A percentile compares a stretch with the other conserved stretches of the same genome.
phyloP scores from a whole-genome alignment of 2,329 filamentous ascomycete species.

The Fusarium stilboides region DNA sequence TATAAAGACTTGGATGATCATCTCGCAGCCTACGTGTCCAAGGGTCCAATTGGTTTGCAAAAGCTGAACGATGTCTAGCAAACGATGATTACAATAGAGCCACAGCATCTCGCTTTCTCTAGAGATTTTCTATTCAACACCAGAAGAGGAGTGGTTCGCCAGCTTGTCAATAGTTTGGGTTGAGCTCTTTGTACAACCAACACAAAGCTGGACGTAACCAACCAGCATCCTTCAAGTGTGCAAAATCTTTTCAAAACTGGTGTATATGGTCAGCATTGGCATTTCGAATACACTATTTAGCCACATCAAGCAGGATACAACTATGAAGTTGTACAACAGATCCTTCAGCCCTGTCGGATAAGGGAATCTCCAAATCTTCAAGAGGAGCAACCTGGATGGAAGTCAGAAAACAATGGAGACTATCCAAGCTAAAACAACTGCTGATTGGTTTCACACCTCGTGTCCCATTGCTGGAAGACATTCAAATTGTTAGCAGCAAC shows the following conservation, averaged over 20 bases:
- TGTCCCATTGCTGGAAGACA: conserved; percentile 6
- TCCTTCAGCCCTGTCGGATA: conserved; percentile 9
- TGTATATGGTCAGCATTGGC: not conserved
- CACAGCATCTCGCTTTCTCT: not conserved
- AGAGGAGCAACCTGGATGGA: conserved; percentile 6
- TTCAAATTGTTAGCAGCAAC: conserved; percentile 37
- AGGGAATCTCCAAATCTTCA: not conserved
- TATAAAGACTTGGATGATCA: not conserved
- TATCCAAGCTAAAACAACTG: conserved; percentile 19
- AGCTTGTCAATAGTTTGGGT: not conserved
- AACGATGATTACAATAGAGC: not conserved
- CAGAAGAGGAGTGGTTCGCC: conserved; percentile 10
- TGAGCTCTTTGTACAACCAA: conserved; percentile 1
- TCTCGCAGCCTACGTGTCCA: not conserved
- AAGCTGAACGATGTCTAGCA: not conserved
- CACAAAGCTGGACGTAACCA: not conserved
- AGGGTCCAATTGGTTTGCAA: not conserved
- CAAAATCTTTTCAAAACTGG: not conserved
- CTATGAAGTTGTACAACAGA: not conserved
- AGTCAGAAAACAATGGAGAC: conserved; percentile 2
- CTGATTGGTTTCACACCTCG: conserved; percentile 23
- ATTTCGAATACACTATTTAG: not conserved
- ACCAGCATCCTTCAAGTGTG: not conserved
- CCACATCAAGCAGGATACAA: no score
- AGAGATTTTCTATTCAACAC: conserved; percentile 25